Evolutionary conservation across 257 asterid genomes (phyloP).

Genomic region (Fraxinus cuspidata): DNA sequence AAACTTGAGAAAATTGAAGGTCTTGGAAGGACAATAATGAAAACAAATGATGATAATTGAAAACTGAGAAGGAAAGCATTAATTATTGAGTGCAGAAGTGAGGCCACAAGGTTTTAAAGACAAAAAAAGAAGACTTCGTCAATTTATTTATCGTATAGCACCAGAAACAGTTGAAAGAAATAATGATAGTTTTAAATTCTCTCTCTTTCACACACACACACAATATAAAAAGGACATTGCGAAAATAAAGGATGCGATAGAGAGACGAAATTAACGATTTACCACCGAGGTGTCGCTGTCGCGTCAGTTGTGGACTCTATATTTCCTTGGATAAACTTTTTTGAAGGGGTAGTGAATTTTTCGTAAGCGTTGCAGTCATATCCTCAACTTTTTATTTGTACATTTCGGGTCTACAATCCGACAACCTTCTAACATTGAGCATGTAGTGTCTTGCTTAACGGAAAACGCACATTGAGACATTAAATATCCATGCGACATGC

Average conservation of each 20-base stretch:
- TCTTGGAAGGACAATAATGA: slow-evolving; percentile 24
- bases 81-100: slow-evolving; percentile 14
- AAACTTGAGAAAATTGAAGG: slow-evolving; percentile 23
- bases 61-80: neutral
- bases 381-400: neutral
- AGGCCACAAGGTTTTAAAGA: neutral
- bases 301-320: slow-evolving; percentile 39
- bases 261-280: neutral
- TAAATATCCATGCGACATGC: no score
- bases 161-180: slow-evolving; percentile 1
- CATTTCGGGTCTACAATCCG: no score
- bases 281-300: slow-evolving; percentile 32
- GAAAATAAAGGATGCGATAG: neutral
- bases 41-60: slow-evolving; percentile 4
- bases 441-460: no score
- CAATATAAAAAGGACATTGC: neutral
- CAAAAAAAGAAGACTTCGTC: slow-evolving; percentile 23
- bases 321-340: neutral
- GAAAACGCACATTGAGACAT: no score
- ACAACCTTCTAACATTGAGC: no score
- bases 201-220: neutral
- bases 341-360: neutral
- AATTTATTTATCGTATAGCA: slow-evolving; percentile 26
- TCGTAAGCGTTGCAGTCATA: no score
- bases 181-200: slow-evolving; percentile 22